Base-by-base conservation (phyloP, 371 early-diverging fungal species). In the Dinochytrium kinnereticum region DNA sequence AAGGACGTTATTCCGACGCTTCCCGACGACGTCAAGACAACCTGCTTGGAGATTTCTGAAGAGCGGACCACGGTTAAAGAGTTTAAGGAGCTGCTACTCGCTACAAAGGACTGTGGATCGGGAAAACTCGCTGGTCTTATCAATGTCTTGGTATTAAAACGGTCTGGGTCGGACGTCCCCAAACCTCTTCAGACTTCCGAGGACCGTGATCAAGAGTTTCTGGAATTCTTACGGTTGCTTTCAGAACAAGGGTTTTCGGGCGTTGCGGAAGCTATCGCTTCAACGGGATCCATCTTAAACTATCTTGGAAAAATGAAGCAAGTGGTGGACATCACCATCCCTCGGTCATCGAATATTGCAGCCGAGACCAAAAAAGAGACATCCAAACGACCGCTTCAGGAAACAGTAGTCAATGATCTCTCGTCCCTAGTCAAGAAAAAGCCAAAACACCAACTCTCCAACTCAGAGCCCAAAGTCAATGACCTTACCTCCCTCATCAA, bases 11-110 rank as follows among this genome's bases (percentile, higher is more conserved):
- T 95, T 33, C 91, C 93, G 38, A 86, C 82, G 68, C 94, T 94
- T 74, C 90, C 91, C 0, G 96, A 95, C 74, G 95, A 95, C 73
- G 88, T 93, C 1, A 92, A 91, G 51, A 82, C 90, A 2, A 89
- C 94, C 13, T 80, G 91, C 28, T 76, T 86, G 24, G 64, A 66
- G n/a, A 68, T 79, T 24, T 61, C 72, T 13, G 73, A 78, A 30
- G 73, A 77, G 1, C 70, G 72, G 1, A 78, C 83, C 0, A 61
- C 76, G 0, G 85, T 87, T 51, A 83, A 87, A 1, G 90, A 89
- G 37, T 88, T 94, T 33, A 86, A 89, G 86, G 86, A 88, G 34
- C 68, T 93, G 72, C 80, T 92, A 15, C 83, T 89, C 0, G 83
- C 90, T 67, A 88, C 91, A 31, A 92, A 92, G 70, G 94, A 94